Conservation (phyloP, 2,329 filamentous ascomycete species). For the Diaporthe citri region DNA sequence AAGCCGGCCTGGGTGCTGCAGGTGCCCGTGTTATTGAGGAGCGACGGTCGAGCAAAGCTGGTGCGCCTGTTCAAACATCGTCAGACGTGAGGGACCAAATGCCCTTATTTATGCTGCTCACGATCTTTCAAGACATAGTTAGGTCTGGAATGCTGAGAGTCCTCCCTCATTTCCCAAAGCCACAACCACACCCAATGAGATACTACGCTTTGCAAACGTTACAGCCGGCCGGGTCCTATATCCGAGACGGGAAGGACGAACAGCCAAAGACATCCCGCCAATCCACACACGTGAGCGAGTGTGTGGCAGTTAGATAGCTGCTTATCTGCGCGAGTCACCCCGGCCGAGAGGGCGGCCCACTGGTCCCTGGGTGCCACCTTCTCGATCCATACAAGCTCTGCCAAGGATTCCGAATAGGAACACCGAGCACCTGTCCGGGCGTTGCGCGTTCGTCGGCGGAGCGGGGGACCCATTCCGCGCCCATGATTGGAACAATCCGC, state of each 20-base stretch:
- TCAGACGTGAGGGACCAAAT: not conserved
- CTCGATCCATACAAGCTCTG: conserved; percentile 30
- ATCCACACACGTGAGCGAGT: conserved; percentile 23
- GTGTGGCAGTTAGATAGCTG: conserved; percentile 19
- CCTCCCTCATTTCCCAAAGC: conserved; percentile 16
- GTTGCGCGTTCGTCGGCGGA: conserved; percentile 17
- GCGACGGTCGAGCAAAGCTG: conserved; percentile 11
- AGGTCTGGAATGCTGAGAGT: not conserved
- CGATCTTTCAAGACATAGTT: not conserved
- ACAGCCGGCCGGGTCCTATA: conserved; percentile 13
- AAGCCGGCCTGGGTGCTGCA: not conserved
- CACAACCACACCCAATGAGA: conserved; percentile 8
- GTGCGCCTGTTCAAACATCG: not conserved
- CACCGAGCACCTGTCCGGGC: not conserved
- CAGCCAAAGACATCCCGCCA: not conserved
- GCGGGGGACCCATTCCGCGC: not conserved
- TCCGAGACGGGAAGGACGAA: conserved; percentile 32
- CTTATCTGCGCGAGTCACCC: conserved; percentile 25
- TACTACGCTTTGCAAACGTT: not conserved
- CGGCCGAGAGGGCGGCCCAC: not conserved
- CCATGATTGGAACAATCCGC: not conserved
- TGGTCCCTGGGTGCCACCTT: conserved; percentile 9
- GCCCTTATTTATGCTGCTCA: conserved; percentile 20
- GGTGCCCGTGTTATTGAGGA: not conserved
- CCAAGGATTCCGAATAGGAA: conserved; percentile 24